phyloP scores from a whole-genome alignment of 2,329 filamentous ascomycete genomes.

The Sporothrix euskadiensis region DNA sequence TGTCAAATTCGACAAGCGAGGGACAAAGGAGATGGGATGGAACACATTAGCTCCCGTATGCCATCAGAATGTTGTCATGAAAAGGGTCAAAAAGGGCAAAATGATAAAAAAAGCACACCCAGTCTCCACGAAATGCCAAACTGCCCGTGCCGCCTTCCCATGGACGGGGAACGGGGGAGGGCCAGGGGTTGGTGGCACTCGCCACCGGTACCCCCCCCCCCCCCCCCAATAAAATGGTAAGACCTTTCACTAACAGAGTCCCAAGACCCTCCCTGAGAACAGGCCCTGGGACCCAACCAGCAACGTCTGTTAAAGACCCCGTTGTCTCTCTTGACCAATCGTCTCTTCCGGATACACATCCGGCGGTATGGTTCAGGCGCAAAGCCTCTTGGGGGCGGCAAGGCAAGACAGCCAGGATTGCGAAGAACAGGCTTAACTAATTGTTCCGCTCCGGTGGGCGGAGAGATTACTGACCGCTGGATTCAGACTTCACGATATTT shows the following conservation, averaged over 20 bases:
- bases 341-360: not conserved
- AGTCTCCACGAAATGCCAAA: not conserved
- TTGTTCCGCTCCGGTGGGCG: not conserved
- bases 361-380: not conserved
- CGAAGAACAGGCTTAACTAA: not conserved
- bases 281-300: slow-evolving; percentile 10
- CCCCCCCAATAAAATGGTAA: not conserved
- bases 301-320: not conserved
- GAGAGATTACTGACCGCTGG: not conserved
- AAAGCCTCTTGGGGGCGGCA: not conserved
- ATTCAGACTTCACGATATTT: not conserved
- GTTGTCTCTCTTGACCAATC: not conserved
- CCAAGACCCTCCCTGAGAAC: not conserved
- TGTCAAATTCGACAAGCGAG: not conserved
- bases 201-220: slow-evolving; percentile 2
- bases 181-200: not conserved
- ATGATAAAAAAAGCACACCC: not conserved
- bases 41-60: not conserved
- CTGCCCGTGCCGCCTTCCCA: slow-evolving; percentile 13
- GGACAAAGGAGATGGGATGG: not conserved
- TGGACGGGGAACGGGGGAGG: not conserved
- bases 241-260: not conserved
- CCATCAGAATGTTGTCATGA: slow-evolving; percentile 22
- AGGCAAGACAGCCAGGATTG: not conserved
- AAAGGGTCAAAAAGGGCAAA: not conserved